Evolutionary conservation across 257 asterid species (phyloP), one percentile per base, ranked within the genome.

Genomic region (Sherardia arvensis): DNA sequence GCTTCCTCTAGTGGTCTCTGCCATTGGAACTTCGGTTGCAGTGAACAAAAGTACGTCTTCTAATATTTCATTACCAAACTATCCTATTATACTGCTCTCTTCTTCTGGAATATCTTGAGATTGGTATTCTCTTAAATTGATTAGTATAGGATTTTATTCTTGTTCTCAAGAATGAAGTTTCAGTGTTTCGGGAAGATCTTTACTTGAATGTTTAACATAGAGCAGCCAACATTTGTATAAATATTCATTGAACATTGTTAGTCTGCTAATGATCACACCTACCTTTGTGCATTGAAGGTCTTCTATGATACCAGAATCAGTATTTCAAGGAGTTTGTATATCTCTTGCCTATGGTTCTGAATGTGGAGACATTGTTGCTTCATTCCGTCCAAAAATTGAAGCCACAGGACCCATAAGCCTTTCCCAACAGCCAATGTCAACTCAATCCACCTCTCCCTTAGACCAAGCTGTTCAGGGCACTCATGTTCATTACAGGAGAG

Each of bases 1-100:
- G 97, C 99, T 68, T 93, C 99, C 58, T 86, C 99, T 36, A 80
- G 69, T 74, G 99, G 99, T 59, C 65, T 93, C 66, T 93, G 95
- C 67, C 86, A 80, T 65, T 90, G 95, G 91, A 79, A 85, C 78
- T 93, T 93, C 56, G 95, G 83, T 56, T 56, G 74, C 67, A 26
- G 65, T 62, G 83, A 76, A 64, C 74, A 75, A 73, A 79, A 86
- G 99, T 82, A 71, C 56, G 71, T 22, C 20, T 26, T 49, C 12
- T 5, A 29, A 0, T 49, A 2, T 65, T 18, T 51, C 22, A 10
- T 34, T 60, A 14, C 21, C 6, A 62, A 27, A 20, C 34, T 33
- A 32, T 49, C 18, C 62, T 60, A 30, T 48, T 18, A 10, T 27
- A 27, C 54, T 20, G 21, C 25, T 63, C 22, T 36, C 53, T 61